phyloP scores from a whole-genome alignment of 1,139 yeast species.

The Suhomyces atakaporum region DNA sequence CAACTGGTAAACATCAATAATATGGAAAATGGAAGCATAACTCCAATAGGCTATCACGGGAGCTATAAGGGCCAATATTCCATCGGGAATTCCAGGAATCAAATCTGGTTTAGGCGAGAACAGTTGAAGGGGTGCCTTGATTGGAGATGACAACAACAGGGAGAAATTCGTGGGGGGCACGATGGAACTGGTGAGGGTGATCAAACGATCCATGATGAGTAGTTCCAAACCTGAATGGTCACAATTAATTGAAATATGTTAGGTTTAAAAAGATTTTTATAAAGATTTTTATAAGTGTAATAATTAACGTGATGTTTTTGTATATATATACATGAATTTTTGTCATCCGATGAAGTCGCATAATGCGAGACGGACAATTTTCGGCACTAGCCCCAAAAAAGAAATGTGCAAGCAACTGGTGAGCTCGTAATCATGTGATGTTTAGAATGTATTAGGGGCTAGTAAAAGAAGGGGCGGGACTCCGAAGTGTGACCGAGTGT shows the following conservation, averaged over 20 bases:
- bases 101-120: conserved; percentile 37
- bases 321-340: conserved; percentile 5
- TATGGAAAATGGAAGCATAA: conserved; percentile 70
- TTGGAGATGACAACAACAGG: conserved; percentile 18
- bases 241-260: no score
- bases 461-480: no score
- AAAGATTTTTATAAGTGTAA: no score
- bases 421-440: conserved; percentile 4
- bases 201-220: conserved; percentile 6
- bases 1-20: conserved; percentile 69
- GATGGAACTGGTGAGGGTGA: conserved; percentile 5
- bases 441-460: background rate
- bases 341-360: conserved; percentile 7
- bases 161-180: conserved; percentile 22
- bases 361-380: background rate
- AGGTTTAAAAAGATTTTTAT: no score
- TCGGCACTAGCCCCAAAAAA: conserved; percentile 1
- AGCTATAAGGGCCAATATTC: conserved; percentile 64
- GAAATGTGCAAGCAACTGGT: conserved; percentile 2
- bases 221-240: background rate
- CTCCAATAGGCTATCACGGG: conserved; percentile 88
- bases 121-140: conserved; percentile 12
- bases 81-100: conserved; percentile 68
- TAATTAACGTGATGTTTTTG: no score
- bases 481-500: no score